Conservation (phyloP, 352 stramenopile genomes). For the Thraustochytrium sp. region DNA sequence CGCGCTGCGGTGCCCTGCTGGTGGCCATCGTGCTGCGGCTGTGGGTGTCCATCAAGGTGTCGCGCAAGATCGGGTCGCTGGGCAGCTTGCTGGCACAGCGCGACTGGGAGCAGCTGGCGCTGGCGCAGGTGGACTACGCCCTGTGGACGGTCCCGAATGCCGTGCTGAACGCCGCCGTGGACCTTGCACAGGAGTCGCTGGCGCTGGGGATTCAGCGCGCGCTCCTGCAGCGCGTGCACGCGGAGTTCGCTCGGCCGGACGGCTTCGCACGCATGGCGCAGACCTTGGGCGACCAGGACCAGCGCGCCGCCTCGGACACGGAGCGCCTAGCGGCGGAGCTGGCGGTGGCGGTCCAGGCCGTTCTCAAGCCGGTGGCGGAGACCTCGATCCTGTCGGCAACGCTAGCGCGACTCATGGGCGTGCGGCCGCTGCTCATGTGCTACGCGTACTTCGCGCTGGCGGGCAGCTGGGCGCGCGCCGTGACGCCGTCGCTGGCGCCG, state of each 20-base stretch:
- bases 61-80: not conserved
- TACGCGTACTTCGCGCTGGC: conserved; percentile 34
- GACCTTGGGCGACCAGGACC: not conserved
- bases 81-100: conserved; percentile 19
- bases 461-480: not conserved
- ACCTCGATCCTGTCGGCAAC: conserved; percentile 13
- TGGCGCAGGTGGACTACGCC: not conserved
- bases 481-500: not conserved
- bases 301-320: conserved; percentile 14
- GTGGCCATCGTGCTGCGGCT: not conserved
- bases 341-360: not conserved
- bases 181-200: not conserved
- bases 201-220: not conserved
- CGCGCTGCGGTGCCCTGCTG: not conserved
- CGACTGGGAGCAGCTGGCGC: not conserved
- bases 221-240: not conserved
- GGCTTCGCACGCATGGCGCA: not conserved
- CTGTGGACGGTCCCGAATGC: conserved; percentile 4
- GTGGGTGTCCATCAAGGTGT: not conserved
- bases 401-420: conserved; percentile 1
- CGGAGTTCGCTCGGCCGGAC: not conserved
- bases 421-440: not conserved
- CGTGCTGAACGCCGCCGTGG: not conserved
- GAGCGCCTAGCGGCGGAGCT: not conserved
- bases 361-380: conserved; percentile 19